Evolutionary conservation across 2,329 filamentous ascomycete genomes (phyloP), one percentile per base, ranked within the genome.

Genomic region (Fusarium ambrosium): DNA sequence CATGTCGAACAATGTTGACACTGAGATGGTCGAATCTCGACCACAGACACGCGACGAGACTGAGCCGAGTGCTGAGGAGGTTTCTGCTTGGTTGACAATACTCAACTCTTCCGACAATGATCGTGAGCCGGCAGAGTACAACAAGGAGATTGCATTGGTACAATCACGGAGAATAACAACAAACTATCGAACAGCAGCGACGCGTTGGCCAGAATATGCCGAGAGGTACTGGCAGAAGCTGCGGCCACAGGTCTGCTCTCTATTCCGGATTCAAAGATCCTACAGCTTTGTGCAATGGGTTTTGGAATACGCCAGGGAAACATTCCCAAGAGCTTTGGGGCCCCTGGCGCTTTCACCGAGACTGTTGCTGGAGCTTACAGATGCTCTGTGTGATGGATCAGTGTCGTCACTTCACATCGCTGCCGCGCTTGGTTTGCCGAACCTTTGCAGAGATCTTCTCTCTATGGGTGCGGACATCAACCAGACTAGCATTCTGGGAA

Each of bases 251-350:
- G 73, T 84, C 14, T 73, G 72, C 11, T 62, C 71, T 8, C 76
- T 84, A 6, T 84, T 85, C 58, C 66, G 70, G 3, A 53, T 67
- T 1, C 65, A 76, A 0, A 78, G 70, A 24, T 73, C 78, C 1
- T 79, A 75, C 56, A 81, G 79, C 67, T 83, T 84, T 36, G 78
- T 81, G 11, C 82, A 84, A 22, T 85, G 83, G 83, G 74, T 77
- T 4, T 66, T 85, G 22, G 82, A 84, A 53, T 84, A 82, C 66
- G 79, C 78, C 1, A 75, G 80, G 22, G 73, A 78, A 22, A 78
- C 69, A 3, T 82, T 76, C 62, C 82, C 83, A 1, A 69, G 73
- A 1, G 69, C 66, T 0, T 76, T 79, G 6, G 76, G 80, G 11
- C 27, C 62, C 7, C 34, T 75, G 11, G 76, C 78, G 3, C 41